A percentile compares a stretch with the other conserved stretches of the same genome.
Conservation (phyloP, 441 rosid genomes). For the Erysimum pusillum region DNA sequence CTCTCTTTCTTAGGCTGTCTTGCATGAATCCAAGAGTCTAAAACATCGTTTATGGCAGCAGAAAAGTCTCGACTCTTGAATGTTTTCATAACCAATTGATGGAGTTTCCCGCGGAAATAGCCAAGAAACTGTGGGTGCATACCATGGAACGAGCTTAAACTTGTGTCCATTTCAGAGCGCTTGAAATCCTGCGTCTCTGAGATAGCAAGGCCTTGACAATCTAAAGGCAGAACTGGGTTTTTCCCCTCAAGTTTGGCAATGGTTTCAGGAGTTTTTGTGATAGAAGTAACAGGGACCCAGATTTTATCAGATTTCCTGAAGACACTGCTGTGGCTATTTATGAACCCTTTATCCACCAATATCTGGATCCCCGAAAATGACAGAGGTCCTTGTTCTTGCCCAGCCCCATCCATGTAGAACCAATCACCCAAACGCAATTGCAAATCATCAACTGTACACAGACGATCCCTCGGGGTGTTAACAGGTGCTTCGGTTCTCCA, state of each 20-base stretch:
- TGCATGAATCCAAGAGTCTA: conserved; percentile 97
- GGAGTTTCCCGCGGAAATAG: conserved; percentile 92
- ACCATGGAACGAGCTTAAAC: conserved; percentile 63
- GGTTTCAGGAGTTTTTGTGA: conserved; percentile 58
- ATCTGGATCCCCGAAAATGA: conserved; percentile 80
- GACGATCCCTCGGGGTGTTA: conserved; percentile 69
- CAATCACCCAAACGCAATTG: conserved; percentile 95
- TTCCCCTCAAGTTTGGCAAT: conserved; percentile 49
- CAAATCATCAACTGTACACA: conserved; percentile 76
- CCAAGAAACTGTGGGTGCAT: conserved; percentile 96
- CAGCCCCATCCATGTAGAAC: conserved; percentile 95
- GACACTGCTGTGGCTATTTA: conserved; percentile 79
- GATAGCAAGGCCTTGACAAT: conserved; percentile 52
- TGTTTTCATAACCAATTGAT: conserved; percentile 97
- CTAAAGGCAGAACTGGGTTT: conserved; percentile 49
- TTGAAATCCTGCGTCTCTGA: conserved; percentile 49
- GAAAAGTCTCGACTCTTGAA: conserved; percentile 97
- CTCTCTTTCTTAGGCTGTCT: conserved; percentile 94
- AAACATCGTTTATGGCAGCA: conserved; percentile 95
- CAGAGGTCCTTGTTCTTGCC: conserved; percentile 91
- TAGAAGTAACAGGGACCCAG: conserved; percentile 84
- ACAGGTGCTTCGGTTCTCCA: conserved; percentile 61
- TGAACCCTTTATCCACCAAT: conserved; percentile 75
- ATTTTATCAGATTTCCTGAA: conserved; percentile 88
- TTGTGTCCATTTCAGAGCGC: conserved; percentile 45